Conservation (phyloP, 2,329 filamentous ascomycete genomes). For the Botrytis fabae region DNA sequence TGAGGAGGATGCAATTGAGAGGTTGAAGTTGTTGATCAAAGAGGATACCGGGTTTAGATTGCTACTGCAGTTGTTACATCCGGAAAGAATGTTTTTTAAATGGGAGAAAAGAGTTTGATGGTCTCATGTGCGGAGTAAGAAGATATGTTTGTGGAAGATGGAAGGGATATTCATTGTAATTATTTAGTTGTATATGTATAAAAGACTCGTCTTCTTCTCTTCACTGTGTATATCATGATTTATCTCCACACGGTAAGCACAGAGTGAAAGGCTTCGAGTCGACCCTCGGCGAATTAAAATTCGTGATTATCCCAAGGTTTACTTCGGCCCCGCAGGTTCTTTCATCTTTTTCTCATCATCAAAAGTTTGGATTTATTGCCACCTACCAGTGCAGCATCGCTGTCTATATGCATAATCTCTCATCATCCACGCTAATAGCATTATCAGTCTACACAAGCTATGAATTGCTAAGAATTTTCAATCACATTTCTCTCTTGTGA, state of each 20-base stretch:
- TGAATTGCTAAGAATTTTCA: too few species aligned
- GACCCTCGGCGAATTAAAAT: not conserved
- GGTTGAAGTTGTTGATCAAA: not conserved
- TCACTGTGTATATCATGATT: not conserved
- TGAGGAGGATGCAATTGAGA: not conserved
- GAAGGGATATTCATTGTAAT: not conserved
- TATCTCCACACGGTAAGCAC: not conserved
- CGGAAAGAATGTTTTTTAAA: not conserved
- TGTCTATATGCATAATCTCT: not conserved
- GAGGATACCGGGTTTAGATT: not conserved
- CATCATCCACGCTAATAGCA: too few species aligned
- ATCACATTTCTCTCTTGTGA: too few species aligned
- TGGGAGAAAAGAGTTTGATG: not conserved
- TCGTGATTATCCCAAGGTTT: not conserved
- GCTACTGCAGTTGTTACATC: constrained; percentile 2
- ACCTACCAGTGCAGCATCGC: not conserved
- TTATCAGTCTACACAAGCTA: too few species aligned
- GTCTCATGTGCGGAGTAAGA: not conserved
- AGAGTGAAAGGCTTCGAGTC: not conserved
- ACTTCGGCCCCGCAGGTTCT: not conserved
- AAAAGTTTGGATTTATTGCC: not conserved
- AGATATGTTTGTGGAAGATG: not conserved
- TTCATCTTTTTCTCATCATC: not conserved
- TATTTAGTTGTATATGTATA: not conserved
- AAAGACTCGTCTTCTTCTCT: not conserved